These are phyloP conservation scores for Nicotiana obtusifolia DNA, from an alignment of 257 asterid genomes.

Conservation along the genomic window DNA sequence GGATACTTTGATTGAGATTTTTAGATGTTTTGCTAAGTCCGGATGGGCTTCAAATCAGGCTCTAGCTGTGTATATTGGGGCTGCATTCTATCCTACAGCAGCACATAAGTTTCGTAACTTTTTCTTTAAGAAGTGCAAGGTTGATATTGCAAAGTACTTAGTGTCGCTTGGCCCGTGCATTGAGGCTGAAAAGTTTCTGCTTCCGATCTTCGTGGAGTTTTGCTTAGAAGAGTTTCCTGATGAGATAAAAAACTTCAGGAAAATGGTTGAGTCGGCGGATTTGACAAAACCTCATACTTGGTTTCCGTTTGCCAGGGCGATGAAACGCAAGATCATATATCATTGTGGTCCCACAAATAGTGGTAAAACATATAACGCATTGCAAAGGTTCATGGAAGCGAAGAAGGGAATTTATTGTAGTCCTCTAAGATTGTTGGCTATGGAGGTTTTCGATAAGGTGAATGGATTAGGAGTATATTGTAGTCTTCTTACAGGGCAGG, in stretches of 20 bases:
- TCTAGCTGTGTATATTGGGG: slow-evolving; percentile 72
- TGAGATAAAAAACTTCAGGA: slow-evolving; percentile 69
- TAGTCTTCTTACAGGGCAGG: slow-evolving; percentile 84
- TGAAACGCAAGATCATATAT: slow-evolving; percentile 80
- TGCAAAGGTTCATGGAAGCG: slow-evolving; percentile 95
- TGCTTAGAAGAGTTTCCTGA: slow-evolving; percentile 65
- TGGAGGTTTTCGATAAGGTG: slow-evolving; percentile 96
- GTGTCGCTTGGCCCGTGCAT: slow-evolving; percentile 58
- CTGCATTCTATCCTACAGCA: slow-evolving; percentile 68
- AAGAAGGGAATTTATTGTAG: slow-evolving; percentile 88
- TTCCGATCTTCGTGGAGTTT: slow-evolving; percentile 81
- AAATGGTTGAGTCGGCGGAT: slow-evolving; percentile 81
- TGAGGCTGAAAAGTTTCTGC: slow-evolving; percentile 66
- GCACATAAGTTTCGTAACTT: slow-evolving; percentile 49
- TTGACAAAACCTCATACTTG: slow-evolving; percentile 91
- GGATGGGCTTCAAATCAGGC: slow-evolving; percentile 90
- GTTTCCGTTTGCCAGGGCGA: slow-evolving; percentile 97
- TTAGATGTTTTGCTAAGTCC: slow-evolving; percentile 50
- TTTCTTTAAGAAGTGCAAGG: slow-evolving; percentile 42
- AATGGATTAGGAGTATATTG: slow-evolving; percentile 84
- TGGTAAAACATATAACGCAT: slow-evolving; percentile 90
- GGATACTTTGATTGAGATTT: slow-evolving; percentile 48
- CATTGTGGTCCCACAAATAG: slow-evolving; percentile 98
- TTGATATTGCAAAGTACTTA: slow-evolving; percentile 51
- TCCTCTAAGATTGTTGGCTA: slow-evolving; percentile 91